A percentile compares a stretch with the other conserved stretches of the same genome.
Conservation (phyloP, 2,329 filamentous ascomycete species). For the Sporothrix globosa region DNA sequence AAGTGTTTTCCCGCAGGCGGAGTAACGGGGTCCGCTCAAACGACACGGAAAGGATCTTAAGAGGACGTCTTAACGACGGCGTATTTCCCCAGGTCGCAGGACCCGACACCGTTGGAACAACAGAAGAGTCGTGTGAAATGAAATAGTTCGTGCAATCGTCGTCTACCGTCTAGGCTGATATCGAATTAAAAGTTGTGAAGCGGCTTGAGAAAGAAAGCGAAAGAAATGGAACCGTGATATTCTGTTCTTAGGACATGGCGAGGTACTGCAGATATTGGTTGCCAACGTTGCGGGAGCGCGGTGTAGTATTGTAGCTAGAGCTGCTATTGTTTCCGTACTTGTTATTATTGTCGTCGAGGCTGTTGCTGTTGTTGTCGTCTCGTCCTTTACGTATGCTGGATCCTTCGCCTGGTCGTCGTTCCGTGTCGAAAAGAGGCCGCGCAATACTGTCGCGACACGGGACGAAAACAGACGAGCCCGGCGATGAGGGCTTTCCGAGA, state of each 20-base stretch:
- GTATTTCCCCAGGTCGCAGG: slow-evolving; percentile 17
- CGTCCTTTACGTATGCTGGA: not conserved
- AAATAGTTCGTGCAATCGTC: not conserved
- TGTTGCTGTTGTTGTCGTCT: not conserved
- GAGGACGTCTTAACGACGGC: slow-evolving; percentile 18
- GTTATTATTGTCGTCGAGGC: not conserved
- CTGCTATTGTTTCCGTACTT: not conserved
- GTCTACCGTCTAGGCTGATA: slow-evolving; percentile 26
- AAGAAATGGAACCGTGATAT: slow-evolving; percentile 28
- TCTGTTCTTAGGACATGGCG: slow-evolving; percentile 36
- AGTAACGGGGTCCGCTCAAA: slow-evolving; percentile 20
- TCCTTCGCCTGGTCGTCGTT: slow-evolving; percentile 14
- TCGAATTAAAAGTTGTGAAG: slow-evolving; percentile 21
- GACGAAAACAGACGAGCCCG: slow-evolving; percentile 5
- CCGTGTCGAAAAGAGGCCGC: slow-evolving; percentile 14
- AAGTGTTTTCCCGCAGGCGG: slow-evolving; percentile 24
- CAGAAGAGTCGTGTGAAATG: not conserved
- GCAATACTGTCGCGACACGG: slow-evolving; percentile 21
- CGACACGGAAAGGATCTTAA: slow-evolving; percentile 24
- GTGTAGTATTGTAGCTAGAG: not conserved
- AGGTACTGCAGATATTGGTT: slow-evolving; percentile 27
- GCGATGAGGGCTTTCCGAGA: slow-evolving; percentile 5
- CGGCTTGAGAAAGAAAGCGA: slow-evolving; percentile 23
- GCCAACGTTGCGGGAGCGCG: slow-evolving; percentile 15
- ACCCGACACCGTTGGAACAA: not conserved